These are phyloP conservation scores for Rhizophagus sp. DNA, from an alignment of 192 early-diverging fungal genomes.

Conservation along the genomic window DNA sequence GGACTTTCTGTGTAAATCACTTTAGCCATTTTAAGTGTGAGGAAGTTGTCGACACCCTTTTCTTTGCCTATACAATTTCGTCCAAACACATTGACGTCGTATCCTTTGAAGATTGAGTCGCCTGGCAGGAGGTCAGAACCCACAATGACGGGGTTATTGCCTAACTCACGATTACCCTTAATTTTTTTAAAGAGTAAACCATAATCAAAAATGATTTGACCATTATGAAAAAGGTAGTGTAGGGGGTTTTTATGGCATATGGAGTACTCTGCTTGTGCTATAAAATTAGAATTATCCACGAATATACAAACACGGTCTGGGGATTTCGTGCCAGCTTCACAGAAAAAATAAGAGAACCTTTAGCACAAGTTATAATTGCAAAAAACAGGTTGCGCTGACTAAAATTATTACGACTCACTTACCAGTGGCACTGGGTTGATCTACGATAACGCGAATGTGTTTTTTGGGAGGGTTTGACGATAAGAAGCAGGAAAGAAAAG, in stretches of 20 bases:
- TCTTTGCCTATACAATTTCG: neutral
- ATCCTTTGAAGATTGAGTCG: slow-evolving; percentile 17
- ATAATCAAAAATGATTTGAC: slow-evolving; percentile 19
- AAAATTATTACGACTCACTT: no score
- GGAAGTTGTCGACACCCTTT: neutral
- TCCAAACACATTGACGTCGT: neutral
- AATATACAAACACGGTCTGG: neutral
- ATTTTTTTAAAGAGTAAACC: neutral
- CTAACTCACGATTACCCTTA: neutral
- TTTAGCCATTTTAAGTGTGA: neutral
- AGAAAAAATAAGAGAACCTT: neutral
- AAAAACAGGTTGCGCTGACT: no score
- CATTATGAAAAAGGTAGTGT: neutral
- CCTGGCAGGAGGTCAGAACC: neutral
- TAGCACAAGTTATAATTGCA: no score
- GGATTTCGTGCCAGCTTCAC: slow-evolving; percentile 4
- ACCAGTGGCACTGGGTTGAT: no score
- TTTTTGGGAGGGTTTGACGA: no score
- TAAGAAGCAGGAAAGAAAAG: no score
- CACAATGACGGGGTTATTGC: slow-evolving; percentile 1
- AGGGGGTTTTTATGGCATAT: neutral
- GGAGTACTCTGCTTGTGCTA: neutral
- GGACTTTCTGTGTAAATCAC: neutral
- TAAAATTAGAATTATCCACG: slow-evolving; percentile 16
- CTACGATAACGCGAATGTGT: no score